A percentile compares a stretch with the other conserved stretches of the same genome.
Evolutionary conservation across 1,284 basidiomycete genomes (phyloP).

Genomic region (Coriolopsis trogii): DNA sequence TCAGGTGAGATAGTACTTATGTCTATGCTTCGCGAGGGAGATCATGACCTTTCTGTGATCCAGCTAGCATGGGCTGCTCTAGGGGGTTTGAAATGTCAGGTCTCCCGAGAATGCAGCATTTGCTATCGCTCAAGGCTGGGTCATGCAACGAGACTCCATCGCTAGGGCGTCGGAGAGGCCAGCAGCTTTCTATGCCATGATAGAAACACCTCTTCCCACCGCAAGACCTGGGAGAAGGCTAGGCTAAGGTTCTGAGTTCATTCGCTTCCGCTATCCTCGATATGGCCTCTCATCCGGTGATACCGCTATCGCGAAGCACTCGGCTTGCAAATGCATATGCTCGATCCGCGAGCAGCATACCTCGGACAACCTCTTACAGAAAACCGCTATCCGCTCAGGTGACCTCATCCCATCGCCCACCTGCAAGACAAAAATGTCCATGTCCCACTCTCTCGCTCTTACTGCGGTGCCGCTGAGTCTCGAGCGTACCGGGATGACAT

Average conservation of each 20-base stretch:
- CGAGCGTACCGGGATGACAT: conserved; percentile 2
- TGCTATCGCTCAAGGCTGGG: too few relatives aligned
- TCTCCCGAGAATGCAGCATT: too few relatives aligned
- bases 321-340: neutral
- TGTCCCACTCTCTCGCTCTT: neutral
- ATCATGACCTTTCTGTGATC: too few relatives aligned
- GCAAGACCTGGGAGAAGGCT: too few relatives aligned
- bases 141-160: too few relatives aligned
- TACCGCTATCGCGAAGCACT: conserved; percentile 20
- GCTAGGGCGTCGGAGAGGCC: too few relatives aligned
- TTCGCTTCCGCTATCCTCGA: too few relatives aligned
- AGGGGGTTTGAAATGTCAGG: too few relatives aligned
- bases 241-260: too few relatives aligned
- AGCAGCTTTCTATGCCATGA: too few relatives aligned
- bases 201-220: too few relatives aligned
- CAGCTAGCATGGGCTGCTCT: too few relatives aligned
- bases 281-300: conserved; percentile 6
- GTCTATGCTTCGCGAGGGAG: neutral
- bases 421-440: neutral
- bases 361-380: neutral
- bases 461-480: neutral
- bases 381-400: neutral
- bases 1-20: conserved; percentile 3
- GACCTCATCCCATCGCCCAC: neutral
- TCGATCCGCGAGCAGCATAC: neutral